Percentiles rank a stretch among this genome's conserved stretches.
phyloP scores from a whole-genome alignment of 208 protist genomes.

The Trypanosomatidae sp. region DNA sequence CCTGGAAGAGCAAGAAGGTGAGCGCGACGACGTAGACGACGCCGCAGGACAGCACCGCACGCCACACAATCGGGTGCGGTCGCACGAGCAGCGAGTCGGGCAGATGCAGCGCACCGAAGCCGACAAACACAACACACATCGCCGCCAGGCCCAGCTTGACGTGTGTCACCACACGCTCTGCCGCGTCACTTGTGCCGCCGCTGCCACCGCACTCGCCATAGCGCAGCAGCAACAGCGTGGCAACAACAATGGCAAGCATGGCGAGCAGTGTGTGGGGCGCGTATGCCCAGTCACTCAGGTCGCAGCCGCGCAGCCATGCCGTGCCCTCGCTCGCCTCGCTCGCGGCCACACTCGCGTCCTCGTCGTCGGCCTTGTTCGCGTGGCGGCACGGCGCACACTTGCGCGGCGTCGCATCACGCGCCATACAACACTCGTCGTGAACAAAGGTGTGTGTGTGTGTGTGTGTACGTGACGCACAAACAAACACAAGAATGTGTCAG shows the following conservation, averaged over 20 bases:
- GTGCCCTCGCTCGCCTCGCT: too few species aligned
- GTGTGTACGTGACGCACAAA: too few species aligned
- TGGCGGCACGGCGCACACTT: too few species aligned
- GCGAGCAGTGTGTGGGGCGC: constrained; percentile 48
- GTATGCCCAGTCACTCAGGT: constrained; percentile 41
- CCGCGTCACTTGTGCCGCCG: too few species aligned
- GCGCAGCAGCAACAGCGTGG: constrained; percentile 33
- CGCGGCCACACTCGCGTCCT: too few species aligned
- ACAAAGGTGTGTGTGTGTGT: too few species aligned
- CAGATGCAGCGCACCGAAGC: constrained; percentile 86
- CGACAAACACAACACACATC: constrained; percentile 62
- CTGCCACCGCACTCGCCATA: constrained; percentile 42
- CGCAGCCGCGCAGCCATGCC: constrained; percentile 34
- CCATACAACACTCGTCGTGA: too few species aligned
- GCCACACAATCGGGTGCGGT: constrained; percentile 95
- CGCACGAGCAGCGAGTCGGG: constrained; percentile 87
- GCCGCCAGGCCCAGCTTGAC: constrained; percentile 62
- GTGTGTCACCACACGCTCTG: constrained; percentile 21
- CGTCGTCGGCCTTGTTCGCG: too few species aligned
- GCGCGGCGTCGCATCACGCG: too few species aligned
- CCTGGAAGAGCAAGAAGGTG: constrained; percentile 90
- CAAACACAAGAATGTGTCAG: too few species aligned
- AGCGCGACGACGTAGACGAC: constrained; percentile 88
- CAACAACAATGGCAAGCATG: constrained; percentile 24
- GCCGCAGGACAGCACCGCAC: constrained; percentile 77